A percentile compares a stretch with the other conserved stretches of the same genome.
Conservation (phyloP, 345 rosid species). For the Murraya koenigii region DNA sequence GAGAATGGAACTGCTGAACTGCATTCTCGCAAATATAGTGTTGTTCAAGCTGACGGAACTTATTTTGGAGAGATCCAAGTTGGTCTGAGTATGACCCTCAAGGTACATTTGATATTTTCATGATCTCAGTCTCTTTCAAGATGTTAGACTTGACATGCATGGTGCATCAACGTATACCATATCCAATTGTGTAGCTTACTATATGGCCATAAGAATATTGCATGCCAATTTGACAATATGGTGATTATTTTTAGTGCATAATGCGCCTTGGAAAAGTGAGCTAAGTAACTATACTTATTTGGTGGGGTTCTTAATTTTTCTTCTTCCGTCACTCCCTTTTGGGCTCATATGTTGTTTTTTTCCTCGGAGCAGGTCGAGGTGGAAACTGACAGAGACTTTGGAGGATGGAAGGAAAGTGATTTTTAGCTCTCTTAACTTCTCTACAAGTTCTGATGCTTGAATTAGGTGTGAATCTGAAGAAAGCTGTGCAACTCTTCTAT, state of each 20-base stretch:
- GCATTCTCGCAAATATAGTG: constrained; percentile 55
- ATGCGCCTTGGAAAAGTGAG: too few species aligned
- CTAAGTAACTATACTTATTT: not conserved
- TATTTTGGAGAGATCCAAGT: constrained; percentile 75
- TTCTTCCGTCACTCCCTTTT: too few species aligned
- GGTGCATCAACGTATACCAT: not conserved
- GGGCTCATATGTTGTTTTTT: not conserved
- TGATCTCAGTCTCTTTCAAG: not conserved
- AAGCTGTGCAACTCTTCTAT: not conserved
- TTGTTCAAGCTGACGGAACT: constrained; percentile 38
- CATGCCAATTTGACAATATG: not conserved
- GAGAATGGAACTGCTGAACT: constrained; percentile 69
- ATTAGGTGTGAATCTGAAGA: not conserved
- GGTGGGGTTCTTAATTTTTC: not conserved
- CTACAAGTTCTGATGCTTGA: not conserved
- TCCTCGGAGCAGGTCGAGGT: constrained; percentile 30
- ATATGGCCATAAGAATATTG: not conserved
- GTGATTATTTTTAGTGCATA: too few species aligned
- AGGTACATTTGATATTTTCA: constrained; percentile 25
- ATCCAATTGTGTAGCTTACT: not conserved
- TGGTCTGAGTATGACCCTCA: constrained; percentile 46
- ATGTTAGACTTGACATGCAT: too few species aligned
- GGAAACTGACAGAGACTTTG: constrained; percentile 36
- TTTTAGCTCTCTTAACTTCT: constrained; percentile 1
- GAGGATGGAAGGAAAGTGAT: constrained; percentile 79